Evolutionary conservation across 1,284 basidiomycete genomes (phyloP), one percentile per base, ranked within the genome.

Genomic region (Ustilago trichophora): DNA sequence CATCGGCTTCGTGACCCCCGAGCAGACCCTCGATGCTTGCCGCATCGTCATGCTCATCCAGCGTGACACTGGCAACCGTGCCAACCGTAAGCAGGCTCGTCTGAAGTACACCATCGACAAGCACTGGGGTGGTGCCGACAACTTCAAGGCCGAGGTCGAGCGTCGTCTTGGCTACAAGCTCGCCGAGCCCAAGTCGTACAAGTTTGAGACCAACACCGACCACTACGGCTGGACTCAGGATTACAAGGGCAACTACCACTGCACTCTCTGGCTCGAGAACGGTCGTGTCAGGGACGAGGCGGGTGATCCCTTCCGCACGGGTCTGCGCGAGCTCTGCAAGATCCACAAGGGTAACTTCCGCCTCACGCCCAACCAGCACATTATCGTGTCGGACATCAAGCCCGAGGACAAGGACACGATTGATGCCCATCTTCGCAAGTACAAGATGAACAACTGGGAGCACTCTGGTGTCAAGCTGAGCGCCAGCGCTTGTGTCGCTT

Each of bases 31-130:
- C 76, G 85, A 89, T 56, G 90, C 94, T 8, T 93, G 93, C 29
- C 94, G 98, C 84, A 90, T 90, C 80, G 87, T 98, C 77, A 91
- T 99, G 89, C 84, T 97, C 48, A 89, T 90, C 26, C 95, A 99
- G 84, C 86, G 94, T 63, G 96, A 99, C 84, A 89, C 96, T 72
- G 95, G 95, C 41, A 97, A 99, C 84, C 91, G 95, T 62, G 87
- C 84, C 27, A 93, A 83, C 57, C 82, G 74, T 16, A 78, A 79
- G 65, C 73, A 76, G 66, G 76, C 72, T 25, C 77, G 78, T 41
- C 85, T 98, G 65, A 97, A 97, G 84, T 98, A 98, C 84, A 98
- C 95, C 18, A 88, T 98, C 78, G 95, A 98, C 84, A 89, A 92
- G 54, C 46, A 68, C 66, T 91, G 97, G 88, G 92, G 92, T 32